Evolutionary conservation across 179 eudicot species (phyloP).

Genomic region (Sideroxylon spinosum): DNA sequence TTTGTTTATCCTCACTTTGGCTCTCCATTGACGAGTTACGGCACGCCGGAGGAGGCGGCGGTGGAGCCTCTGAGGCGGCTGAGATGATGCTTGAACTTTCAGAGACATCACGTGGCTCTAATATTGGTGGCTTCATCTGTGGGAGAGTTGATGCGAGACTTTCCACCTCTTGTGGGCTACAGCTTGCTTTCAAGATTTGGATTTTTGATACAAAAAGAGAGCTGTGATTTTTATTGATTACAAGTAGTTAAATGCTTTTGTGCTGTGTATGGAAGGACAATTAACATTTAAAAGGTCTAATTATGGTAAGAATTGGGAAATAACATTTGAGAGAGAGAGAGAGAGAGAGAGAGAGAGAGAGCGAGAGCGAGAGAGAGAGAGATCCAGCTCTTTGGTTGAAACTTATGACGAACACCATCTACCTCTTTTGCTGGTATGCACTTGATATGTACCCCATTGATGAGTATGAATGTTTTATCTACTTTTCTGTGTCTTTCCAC

Average conservation of each 20-base stretch:
- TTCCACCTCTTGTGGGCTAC: conserved; percentile 18
- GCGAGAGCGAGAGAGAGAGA: no score
- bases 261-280: conserved; percentile 26
- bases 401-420: conserved; percentile 20
- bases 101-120: conserved; percentile 19
- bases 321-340: conserved; percentile 8
- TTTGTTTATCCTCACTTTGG: neutral
- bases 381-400: conserved; percentile 16
- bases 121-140: conserved; percentile 19
- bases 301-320: conserved; percentile 19
- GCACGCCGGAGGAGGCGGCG: neutral
- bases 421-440: conserved; percentile 9
- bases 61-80: conserved; percentile 12
- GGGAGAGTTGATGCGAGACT: neutral
- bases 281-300: conserved; percentile 28
- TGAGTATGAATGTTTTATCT: no score
- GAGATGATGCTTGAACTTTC: conserved; percentile 23
- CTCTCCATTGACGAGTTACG: no score
- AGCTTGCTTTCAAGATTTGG: conserved; percentile 7
- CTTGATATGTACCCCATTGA: no score
- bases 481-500: no score
- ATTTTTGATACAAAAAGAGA: neutral
- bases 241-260: conserved; percentile 16
- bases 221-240: conserved; percentile 9
- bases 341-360: conserved; percentile 3